phyloP scores from a whole-genome alignment of 2,329 filamentous ascomycete genomes.

The Daldinia sp. region DNA sequence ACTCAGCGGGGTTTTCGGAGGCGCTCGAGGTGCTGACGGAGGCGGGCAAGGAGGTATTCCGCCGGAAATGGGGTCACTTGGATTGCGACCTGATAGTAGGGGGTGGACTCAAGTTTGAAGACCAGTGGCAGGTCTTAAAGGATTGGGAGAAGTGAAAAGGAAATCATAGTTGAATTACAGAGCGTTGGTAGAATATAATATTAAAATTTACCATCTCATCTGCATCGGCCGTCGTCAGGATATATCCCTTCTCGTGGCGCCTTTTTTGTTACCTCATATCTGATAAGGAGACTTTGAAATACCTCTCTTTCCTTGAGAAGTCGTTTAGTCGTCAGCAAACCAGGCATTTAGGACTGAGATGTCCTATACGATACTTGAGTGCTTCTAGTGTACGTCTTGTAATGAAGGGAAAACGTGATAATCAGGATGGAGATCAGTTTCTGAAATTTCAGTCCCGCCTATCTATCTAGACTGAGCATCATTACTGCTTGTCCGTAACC shows the following conservation, averaged over 20 bases:
- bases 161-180: neutral
- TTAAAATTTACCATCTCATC: neutral
- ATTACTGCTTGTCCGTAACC: no score
- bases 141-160: conserved; percentile 52
- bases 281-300: neutral
- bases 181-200: neutral
- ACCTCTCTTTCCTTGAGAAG: neutral
- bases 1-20: conserved; percentile 53
- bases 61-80: conserved; percentile 61
- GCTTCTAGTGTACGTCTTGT: neutral
- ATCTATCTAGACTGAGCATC: no score
- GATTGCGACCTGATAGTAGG: conserved; percentile 57
- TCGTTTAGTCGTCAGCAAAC: neutral
- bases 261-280: neutral
- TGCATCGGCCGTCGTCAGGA: neutral
- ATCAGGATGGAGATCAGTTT: neutral
- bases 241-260: no score
- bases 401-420: neutral
- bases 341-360: neutral
- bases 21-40: conserved; percentile 53
- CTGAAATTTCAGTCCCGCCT: no score
- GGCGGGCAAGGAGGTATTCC: conserved; percentile 51
- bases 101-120: conserved; percentile 54
- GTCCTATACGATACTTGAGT: neutral
- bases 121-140: conserved; percentile 61